Evolutionary conservation across 2,329 filamentous ascomycete genomes (phyloP), one percentile per base, ranked within the genome.

Genomic region (Cordyceps tenuipes): DNA sequence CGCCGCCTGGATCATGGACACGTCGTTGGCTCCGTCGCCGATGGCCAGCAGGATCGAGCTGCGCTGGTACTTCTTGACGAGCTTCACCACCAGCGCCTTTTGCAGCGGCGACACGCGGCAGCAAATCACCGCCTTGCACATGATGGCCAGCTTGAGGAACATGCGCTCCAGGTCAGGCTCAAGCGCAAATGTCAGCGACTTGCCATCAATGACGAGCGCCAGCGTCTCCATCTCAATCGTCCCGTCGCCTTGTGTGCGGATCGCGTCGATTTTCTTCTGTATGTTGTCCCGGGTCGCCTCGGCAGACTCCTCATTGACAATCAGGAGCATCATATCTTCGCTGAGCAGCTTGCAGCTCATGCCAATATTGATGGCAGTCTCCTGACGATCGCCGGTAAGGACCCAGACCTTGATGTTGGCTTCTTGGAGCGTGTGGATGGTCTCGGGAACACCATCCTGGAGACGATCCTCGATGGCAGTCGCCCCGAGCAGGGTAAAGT

Each of bases 401-500:
- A 99, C 94, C 94, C 94, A 99, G 59, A 99, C 88, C 76, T 99
- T 99, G 79, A 99, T 97, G 57, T 92, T 93, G 26, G 95, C 94
- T 64, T 92, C 90, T 73, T 99, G 95, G 31, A 99, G 79, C 0
- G 94, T 99, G 72, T 97, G 91, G 61, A 99, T 99, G 0, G 94
- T 99, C 73, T 99, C 94, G 2, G 94, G 94, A 17, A 99, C 94
- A 58, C 95, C 94, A 67, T 99, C 95, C 73, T 99, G 94, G 36
- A 99, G 82, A 64, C 90, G 88, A 79, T 99, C 94, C 74, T 99
- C 94, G 65, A 99, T 99, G 58, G 94, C 94, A 23, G 94, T 99
- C 5, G 95, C 93, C 49, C 94, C 94, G 26, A 99, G 85, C 21
- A 99, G 82, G 66, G 85, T 91, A 52, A 99, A 88, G 69, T 96